Conservation (phyloP, 805 yeast species). For the Naumovozyma castellii region DNA sequence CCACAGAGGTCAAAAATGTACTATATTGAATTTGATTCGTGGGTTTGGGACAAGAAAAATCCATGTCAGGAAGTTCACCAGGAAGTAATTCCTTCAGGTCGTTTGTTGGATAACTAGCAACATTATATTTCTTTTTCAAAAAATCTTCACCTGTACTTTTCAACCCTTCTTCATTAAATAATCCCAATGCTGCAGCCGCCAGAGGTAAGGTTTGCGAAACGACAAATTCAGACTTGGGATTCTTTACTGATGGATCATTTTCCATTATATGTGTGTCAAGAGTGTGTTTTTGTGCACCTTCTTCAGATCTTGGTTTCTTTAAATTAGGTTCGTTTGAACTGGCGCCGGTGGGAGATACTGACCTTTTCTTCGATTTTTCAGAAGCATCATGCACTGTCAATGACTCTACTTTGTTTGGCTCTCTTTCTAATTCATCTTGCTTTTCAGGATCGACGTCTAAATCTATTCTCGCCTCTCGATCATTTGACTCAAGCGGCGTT, state of each 20-base stretch:
- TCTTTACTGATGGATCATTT: constrained; percentile 51
- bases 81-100: constrained; percentile 73
- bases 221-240: constrained; percentile 71
- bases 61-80: constrained; percentile 79
- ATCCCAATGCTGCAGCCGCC: constrained; percentile 53
- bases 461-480: not conserved
- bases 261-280: constrained; percentile 28
- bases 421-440: not conserved
- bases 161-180: constrained; percentile 55
- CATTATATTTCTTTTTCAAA: constrained; percentile 69
- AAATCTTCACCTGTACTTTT: constrained; percentile 67
- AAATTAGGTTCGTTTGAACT: constrained; percentile 4
- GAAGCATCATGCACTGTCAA: constrained; percentile 5
- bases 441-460: not conserved
- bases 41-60: constrained; percentile 75
- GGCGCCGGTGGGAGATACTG: not conserved
- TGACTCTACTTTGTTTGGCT: not conserved
- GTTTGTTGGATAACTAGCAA: constrained; percentile 76
- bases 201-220: constrained; percentile 58
- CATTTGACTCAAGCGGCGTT: not conserved
- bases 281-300: constrained; percentile 5
- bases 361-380: constrained; percentile 4
- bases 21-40: constrained; percentile 85
- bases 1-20: constrained; percentile 78
- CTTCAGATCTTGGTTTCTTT: constrained; percentile 12